Conservation (phyloP, 129 eudicot species). For the Dittrichia graveolens region DNA sequence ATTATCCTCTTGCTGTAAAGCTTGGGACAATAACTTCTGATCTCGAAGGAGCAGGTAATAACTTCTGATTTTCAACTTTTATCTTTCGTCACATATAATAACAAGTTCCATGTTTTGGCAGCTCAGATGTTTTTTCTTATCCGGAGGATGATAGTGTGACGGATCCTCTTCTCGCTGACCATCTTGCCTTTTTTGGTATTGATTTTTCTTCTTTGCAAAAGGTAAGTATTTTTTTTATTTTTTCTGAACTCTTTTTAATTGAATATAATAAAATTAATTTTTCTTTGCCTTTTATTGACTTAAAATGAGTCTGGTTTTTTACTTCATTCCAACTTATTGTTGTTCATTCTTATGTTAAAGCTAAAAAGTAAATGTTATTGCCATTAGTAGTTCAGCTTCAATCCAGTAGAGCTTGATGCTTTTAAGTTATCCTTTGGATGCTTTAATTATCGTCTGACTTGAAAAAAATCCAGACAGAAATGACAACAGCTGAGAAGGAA, state of each 20-base stretch:
- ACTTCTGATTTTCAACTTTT: background rate
- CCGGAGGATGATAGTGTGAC: conserved; percentile 94
- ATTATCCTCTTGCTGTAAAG: conserved; percentile 88
- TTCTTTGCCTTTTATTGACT: background rate
- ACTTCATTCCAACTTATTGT: background rate
- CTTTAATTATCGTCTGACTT: conserved; percentile 10
- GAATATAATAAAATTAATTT: background rate
- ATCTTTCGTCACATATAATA: conserved; percentile 42
- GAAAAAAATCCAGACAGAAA: conserved; percentile 65
- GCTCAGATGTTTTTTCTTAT: conserved; percentile 97
- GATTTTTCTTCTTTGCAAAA: conserved; percentile 93
- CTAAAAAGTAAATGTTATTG: too few relatives aligned
- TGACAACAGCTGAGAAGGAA: conserved; percentile 99
- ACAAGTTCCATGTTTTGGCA: conserved; percentile 63
- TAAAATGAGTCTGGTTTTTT: conserved; percentile 4
- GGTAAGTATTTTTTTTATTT: conserved; percentile 42
- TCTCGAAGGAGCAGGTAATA: conserved; percentile 91
- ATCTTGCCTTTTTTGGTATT: conserved; percentile 87
- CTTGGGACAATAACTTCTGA: conserved; percentile 94
- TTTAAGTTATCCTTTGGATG: too few relatives aligned
- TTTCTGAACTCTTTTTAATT: background rate
- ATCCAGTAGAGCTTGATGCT: too few relatives aligned
- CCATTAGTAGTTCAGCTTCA: too few relatives aligned
- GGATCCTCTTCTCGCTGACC: conserved; percentile 82
- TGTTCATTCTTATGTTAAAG: too few relatives aligned